These are phyloP conservation scores for Entonaema liquescens DNA, from an alignment of 495 filamentous ascomycete genomes.

Conservation along the genomic window DNA sequence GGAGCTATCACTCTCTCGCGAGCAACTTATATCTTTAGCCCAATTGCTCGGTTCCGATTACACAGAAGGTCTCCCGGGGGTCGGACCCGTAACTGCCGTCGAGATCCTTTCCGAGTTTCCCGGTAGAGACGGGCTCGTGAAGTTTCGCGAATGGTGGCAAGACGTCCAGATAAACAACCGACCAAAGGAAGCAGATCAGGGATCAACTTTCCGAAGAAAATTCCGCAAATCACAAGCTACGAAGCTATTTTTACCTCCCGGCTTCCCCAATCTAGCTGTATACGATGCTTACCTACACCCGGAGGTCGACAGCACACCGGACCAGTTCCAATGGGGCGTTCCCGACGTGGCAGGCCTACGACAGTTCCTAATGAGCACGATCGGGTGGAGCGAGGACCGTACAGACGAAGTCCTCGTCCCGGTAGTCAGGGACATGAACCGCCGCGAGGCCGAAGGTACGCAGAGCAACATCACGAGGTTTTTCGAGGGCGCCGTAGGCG, in stretches of 20 bases:
- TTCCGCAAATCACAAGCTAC: constrained; percentile 76
- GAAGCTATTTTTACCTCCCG: constrained; percentile 83
- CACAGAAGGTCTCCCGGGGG: constrained; percentile 86
- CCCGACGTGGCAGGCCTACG: constrained; percentile 88
- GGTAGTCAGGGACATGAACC: constrained; percentile 94
- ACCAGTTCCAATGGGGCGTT: constrained; percentile 91
- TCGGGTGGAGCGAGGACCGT: constrained; percentile 89
- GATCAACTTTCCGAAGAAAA: constrained; percentile 76
- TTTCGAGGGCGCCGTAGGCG: constrained; percentile 63
- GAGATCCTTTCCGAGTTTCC: constrained; percentile 94
- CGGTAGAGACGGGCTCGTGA: constrained; percentile 57
- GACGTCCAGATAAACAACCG: constrained; percentile 69
- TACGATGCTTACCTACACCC: constrained; percentile 84
- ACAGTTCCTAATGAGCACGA: constrained; percentile 88
- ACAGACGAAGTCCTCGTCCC: constrained; percentile 96
- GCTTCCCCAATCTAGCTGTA: constrained; percentile 79
- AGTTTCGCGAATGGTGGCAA: constrained; percentile 89
- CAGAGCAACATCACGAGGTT: constrained; percentile 96
- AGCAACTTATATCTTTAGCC: constrained; percentile 84
- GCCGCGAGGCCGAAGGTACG: constrained; percentile 83
- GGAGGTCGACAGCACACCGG: constrained; percentile 80
- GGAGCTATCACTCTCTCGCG: constrained; percentile 83
- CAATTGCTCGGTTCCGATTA: constrained; percentile 94
- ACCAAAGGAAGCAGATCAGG: constrained; percentile 61
- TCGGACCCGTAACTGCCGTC: constrained; percentile 92